Percentiles rank a stretch among this genome's conserved stretches.
Conservation (phyloP, 75 land plant species). For the Selaginella tamariscina region DNA sequence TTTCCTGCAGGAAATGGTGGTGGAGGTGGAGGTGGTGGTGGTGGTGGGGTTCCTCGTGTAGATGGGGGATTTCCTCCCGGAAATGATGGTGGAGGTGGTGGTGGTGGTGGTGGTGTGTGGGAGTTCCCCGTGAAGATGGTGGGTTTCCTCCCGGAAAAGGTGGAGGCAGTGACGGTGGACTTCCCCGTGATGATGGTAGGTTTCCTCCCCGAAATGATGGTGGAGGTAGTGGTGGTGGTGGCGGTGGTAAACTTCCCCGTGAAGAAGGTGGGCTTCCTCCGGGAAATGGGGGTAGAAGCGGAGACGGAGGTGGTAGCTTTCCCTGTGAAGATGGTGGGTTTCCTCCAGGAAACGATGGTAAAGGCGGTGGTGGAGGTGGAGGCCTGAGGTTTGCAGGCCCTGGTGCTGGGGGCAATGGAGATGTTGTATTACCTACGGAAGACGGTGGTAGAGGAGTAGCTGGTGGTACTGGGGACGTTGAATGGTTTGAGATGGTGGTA, state of each 20-base stretch:
- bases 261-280: neutral
- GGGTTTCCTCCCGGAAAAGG: conserved; percentile 22
- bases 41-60: neutral
- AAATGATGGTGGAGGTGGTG: conserved; percentile 30
- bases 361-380: conserved; percentile 20
- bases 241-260: conserved; percentile 6
- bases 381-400: conserved; percentile 29
- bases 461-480: no score
- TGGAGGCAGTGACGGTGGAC: conserved; percentile 31
- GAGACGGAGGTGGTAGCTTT: conserved; percentile 15
- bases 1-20: conserved; percentile 23
- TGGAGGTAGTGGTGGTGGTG: conserved; percentile 37
- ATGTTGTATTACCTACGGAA: no score
- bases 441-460: neutral
- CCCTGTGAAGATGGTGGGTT: conserved; percentile 1
- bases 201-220: conserved; percentile 25
- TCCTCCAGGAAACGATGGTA: conserved; percentile 27
- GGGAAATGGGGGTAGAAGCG: conserved; percentile 27
- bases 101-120: conserved; percentile 13
- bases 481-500: neutral
- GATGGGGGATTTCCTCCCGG: conserved; percentile 15
- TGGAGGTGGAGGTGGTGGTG: conserved; percentile 25
- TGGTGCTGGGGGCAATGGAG: no score
- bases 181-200: conserved; percentile 49
- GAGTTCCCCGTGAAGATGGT: conserved; percentile 20